Evolutionary conservation across 192 early-diverging fungal genomes (phyloP), one percentile per base, ranked within the genome.

Genomic region (Dissophora globulifera): DNA sequence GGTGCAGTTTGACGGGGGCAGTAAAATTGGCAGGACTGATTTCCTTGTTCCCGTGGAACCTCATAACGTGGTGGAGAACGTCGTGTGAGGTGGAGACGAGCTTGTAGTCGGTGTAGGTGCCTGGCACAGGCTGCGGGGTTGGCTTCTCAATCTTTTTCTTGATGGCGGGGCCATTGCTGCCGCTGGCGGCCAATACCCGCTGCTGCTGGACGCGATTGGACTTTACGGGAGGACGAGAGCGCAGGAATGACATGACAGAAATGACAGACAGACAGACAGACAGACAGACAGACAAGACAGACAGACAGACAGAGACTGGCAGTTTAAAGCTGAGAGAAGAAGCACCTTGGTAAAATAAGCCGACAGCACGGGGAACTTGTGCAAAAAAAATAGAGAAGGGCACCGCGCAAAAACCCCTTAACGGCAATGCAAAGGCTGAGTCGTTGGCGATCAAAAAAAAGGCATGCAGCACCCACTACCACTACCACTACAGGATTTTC

Each of bases 11-110:
- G 4, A 87, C 79, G 0, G 92, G 92, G 3, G 78, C 69, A 16
- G 87, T 81, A 46, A 93, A 92, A 26, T 71, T 59, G 2, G 62
- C 67, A 11, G 87, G 56, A 48, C 87, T 81, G 13, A 92, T 83
- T 0, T 58, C 54, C 62, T 88, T 87, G 3, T 76, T 50, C 9
- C 82, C 66, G n/a, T 85, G 78, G 26, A 93, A 86, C 5, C 89
- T 86, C 86, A 93, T 89, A 17, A 93, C 80, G 63, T 91, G 83
- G 64, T 90, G 82, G 1, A 82, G 81, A n/a, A 84, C 82, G 27
- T 78, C 67, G 4, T 68, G 79, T 0, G 82, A 70, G 33, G 86
- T 75, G 6, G 90, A 88, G 50, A 90, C 81, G 0, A 93, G 79
- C 8, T 85, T 85, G 64, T 90, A 93, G 31, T 92, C 91, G 8